These are phyloP conservation scores for Populus ilicifolia DNA, from an alignment of 345 rosid genomes.

Conservation along the genomic window DNA sequence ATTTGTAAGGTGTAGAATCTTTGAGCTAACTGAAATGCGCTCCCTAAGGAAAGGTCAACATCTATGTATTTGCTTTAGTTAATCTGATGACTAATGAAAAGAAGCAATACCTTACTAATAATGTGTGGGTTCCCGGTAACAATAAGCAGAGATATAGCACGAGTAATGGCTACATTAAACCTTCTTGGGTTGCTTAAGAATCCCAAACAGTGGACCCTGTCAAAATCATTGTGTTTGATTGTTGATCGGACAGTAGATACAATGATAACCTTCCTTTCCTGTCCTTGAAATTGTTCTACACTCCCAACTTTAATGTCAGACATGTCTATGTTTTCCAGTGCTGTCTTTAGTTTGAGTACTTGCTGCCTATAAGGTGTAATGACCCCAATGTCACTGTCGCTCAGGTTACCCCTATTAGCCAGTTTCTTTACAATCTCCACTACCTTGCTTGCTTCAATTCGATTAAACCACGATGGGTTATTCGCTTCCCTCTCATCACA, in stretches of 20 bases:
- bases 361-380: slow-evolving; percentile 94
- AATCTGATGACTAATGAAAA: neutral
- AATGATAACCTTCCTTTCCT: slow-evolving; percentile 72
- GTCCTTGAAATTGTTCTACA: slow-evolving; percentile 97
- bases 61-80: neutral
- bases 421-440: slow-evolving; percentile 56
- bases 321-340: slow-evolving; percentile 60
- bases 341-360: slow-evolving; percentile 66
- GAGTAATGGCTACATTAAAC: slow-evolving; percentile 31
- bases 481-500: slow-evolving; percentile 95
- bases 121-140: slow-evolving; percentile 29
- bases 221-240: slow-evolving; percentile 26
- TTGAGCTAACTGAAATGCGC: neutral
- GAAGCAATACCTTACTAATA: slow-evolving; percentile 18
- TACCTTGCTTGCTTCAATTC: slow-evolving; percentile 86
- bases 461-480: slow-evolving; percentile 94
- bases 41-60: neutral
- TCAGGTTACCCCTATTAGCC: slow-evolving; percentile 39
- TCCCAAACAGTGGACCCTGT: slow-evolving; percentile 21
- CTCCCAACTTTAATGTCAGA: slow-evolving; percentile 77
- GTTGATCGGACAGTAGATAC: slow-evolving; percentile 90
- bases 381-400: slow-evolving; percentile 67
- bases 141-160: slow-evolving; percentile 24
- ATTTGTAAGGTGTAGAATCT: neutral
- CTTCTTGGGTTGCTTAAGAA: slow-evolving; percentile 27